Evolutionary conservation across 129 eudicot species (phyloP).

Genomic region (Pulicaria dysenterica): DNA sequence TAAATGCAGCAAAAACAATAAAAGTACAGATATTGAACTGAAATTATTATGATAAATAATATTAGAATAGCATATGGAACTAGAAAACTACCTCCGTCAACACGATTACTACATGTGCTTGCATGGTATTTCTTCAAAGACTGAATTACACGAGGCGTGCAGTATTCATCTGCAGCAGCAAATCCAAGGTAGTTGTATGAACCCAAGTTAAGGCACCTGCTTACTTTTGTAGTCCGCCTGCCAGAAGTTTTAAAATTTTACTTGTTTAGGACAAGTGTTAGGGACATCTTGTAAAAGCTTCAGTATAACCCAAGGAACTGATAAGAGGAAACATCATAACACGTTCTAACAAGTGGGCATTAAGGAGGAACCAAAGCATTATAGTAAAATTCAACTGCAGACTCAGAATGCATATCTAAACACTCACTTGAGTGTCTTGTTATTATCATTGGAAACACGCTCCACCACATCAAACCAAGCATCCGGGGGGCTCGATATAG

Average conservation of each 20-base stretch:
- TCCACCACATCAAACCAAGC: slow-evolving; percentile 98
- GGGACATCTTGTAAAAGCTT: not conserved
- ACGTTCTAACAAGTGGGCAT: slow-evolving; percentile 7
- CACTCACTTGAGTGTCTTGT: slow-evolving; percentile 86
- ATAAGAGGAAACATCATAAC: not conserved
- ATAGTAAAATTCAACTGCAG: not conserved
- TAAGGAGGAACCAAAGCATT: not conserved
- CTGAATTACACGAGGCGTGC: slow-evolving; percentile 82
- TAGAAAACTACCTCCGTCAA: slow-evolving; percentile 74
- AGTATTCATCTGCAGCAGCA: slow-evolving; percentile 93
- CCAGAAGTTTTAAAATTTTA: slow-evolving; percentile 8
- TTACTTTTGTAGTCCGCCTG: slow-evolving; percentile 65
- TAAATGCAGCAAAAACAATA: slow-evolving; percentile 34
- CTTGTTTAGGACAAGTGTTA: not conserved
- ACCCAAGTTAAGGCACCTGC: slow-evolving; percentile 82
- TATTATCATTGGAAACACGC: slow-evolving; percentile 82
- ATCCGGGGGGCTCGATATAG: slow-evolving; percentile 93
- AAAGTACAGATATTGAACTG: slow-evolving; percentile 15
- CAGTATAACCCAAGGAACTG: not conserved
- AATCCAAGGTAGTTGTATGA: slow-evolving; percentile 92
- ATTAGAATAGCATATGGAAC: not conserved
- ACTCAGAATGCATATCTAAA: not conserved
- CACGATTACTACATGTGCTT: slow-evolving; percentile 84
- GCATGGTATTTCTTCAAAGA: slow-evolving; percentile 65
- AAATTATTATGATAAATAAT: not conserved